Evolutionary conservation across 23 red algal genomes (phyloP), one percentile per base, ranked within the genome.

Genomic region (Gracilaria domingensis): DNA sequence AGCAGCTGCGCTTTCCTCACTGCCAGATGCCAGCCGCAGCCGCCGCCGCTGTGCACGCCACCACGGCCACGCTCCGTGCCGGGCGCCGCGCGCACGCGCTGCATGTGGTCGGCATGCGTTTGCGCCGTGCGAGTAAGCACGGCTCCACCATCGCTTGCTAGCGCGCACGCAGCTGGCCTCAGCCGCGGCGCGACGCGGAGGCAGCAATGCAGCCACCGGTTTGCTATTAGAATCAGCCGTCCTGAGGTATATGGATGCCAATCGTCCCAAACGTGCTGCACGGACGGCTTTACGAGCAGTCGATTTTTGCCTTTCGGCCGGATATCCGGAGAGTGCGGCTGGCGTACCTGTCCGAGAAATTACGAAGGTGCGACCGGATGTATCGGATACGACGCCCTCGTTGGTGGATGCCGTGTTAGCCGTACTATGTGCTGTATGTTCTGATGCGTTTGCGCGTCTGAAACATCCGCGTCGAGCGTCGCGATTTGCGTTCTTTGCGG

Each of bases 251-350:
- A 30, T 49, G 14, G 50, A 79, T 42, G 89, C 89, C 13, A 66
- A 66, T 55, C 58, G 89, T 0, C 69, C 69, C n/a, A 79, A 92
- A 47, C 89, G 84, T 26, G 78, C 89, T 12, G 78, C 62, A 26
- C 40, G 89, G 23, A 67, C 89, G 12, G 79, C 79, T 42, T 48
- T 92, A 25, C 55, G 89, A 13, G 79, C 89, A 30, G 89, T 84
- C 21, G 64, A 83, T 55, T 92, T 84, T 72, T 92, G 89, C 62
- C 16, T 76, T 29, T 79, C 80, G 8, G 80, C 80, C 8, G 80
- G 89, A 4, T 92, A 59, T 92, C 80, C 78, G 0, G 89, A 92
- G 54, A 92, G 79, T 62, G 79, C 80, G 18, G 89, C 79, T 40
- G 89, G 79, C 13, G 78, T 92, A 14, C 69, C 84, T 60, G 48